Evolutionary conservation across 2,329 filamentous ascomycete genomes (phyloP), one percentile per base, ranked within the genome.

Genomic region (Lecanosticta acicola): DNA sequence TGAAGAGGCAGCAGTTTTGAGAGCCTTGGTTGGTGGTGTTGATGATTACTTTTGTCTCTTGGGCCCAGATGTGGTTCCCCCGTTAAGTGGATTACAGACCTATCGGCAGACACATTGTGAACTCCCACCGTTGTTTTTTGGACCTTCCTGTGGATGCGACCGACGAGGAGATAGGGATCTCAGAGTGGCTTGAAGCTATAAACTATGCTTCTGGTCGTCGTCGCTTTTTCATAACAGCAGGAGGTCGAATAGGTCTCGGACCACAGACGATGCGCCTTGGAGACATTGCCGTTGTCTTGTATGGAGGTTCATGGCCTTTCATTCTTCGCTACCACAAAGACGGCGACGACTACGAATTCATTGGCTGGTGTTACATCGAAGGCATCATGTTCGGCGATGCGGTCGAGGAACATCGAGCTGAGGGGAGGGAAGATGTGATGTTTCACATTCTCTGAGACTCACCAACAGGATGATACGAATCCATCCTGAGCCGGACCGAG

Each of bases 321-420:
- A 14, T 39, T 8, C n/a, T 44, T 9, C 20, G 42, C 16, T 17
- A 16, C 5, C 35, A 18, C 7, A 32, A 14, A 21, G 7, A 24
- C n/a, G 35, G 11, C 9, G 34, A 19, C 9, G 14, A 32, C 8
- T 44, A 32, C 9, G 35, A 44, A 16, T 3, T 44, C 8, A 8
- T 44, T 7, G 42, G 34, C 1, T 3, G 14, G 10, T 29, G 13
- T 7, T 44, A 38, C 29, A 21, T 39, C 14, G 20, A 39, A 14
- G 42, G 34, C 13, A 44, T 44, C 20, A 44, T 44, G 42, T 37
- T 16, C 20, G 42, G 42, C 13, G 33, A 44, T 14, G 42, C 39
- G 2, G 39, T 33, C 3, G 4, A 20, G n/a, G 29, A 41, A 17
- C 5, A 18, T 33, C 11, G 32, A 16, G 39, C 17, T 3, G 19